These are phyloP conservation scores for Mariannaea elegans DNA, from an alignment of 2,329 filamentous ascomycete genomes.

Conservation along the genomic window DNA sequence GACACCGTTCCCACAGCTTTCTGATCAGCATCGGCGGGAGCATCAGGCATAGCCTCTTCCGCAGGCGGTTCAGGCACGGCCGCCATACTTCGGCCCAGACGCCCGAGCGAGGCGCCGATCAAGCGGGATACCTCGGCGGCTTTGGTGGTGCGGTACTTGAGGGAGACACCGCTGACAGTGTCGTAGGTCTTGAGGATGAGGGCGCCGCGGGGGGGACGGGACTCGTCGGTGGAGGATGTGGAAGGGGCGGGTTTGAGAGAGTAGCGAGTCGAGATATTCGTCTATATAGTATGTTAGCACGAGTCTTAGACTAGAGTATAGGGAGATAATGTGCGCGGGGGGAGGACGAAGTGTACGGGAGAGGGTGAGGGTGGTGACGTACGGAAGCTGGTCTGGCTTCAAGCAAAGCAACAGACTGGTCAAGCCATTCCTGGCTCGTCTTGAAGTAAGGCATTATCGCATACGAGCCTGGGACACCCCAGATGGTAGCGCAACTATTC, in stretches of 20 bases:
- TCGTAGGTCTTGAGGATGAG: slow-evolving; percentile 92
- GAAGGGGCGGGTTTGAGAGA: slow-evolving; percentile 63
- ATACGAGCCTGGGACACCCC: background rate
- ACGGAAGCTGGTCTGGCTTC: slow-evolving; percentile 87
- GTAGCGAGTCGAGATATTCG: slow-evolving; percentile 93
- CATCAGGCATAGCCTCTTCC: slow-evolving; percentile 56
- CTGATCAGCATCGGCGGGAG: slow-evolving; percentile 43
- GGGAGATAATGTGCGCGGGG: too few relatives aligned
- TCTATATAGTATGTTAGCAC: slow-evolving; percentile 58
- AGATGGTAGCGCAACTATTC: too few relatives aligned
- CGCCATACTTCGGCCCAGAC: slow-evolving; percentile 75
- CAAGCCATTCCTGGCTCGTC: slow-evolving; percentile 90
- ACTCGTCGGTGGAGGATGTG: slow-evolving; percentile 33
- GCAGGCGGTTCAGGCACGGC: slow-evolving; percentile 56
- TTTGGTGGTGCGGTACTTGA: slow-evolving; percentile 94
- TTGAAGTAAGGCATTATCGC: slow-evolving; percentile 79
- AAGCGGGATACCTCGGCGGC: slow-evolving; percentile 88
- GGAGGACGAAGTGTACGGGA: background rate
- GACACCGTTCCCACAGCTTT: slow-evolving; percentile 39
- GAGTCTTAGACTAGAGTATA: slow-evolving; percentile 16
- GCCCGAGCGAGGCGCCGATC: slow-evolving; percentile 75
- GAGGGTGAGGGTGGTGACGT: slow-evolving; percentile 46
- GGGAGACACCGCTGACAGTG: slow-evolving; percentile 78
- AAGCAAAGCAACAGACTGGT: slow-evolving; percentile 84
- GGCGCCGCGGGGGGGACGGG: slow-evolving; percentile 66